Evolutionary conservation across 495 filamentous ascomycete genomes (phyloP).

Genomic region (Annulohypoxylon nitens): DNA sequence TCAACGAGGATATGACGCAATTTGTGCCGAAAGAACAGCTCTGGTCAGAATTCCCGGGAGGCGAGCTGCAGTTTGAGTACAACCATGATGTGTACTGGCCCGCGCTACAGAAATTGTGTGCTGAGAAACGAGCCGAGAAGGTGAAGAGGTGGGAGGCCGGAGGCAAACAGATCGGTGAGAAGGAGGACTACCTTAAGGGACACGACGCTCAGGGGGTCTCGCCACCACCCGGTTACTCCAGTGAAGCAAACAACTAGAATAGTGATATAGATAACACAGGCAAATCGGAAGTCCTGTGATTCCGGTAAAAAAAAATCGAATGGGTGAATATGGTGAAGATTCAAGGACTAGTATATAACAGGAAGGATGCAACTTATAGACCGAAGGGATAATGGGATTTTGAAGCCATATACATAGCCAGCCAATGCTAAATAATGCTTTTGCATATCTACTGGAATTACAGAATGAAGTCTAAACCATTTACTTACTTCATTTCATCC

Average conservation of each 20-base stretch:
- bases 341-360: background rate
- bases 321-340: background rate
- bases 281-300: background rate
- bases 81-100: constrained; percentile 92
- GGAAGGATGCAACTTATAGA: constrained; percentile 1
- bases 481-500: too few relatives aligned
- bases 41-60: constrained; percentile 73
- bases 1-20: constrained; percentile 86
- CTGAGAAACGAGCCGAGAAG: constrained; percentile 69
- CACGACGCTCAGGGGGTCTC: constrained; percentile 42
- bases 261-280: background rate
- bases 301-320: background rate
- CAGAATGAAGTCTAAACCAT: background rate
- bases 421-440: background rate
- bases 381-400: background rate
- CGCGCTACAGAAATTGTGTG: constrained; percentile 75
- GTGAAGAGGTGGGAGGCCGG: constrained; percentile 79
- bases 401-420: background rate
- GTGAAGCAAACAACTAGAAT: constrained; percentile 22
- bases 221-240: constrained; percentile 16
- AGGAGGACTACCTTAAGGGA: constrained; percentile 83
- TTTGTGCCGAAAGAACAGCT: constrained; percentile 84
- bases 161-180: constrained; percentile 85
- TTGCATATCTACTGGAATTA: background rate
- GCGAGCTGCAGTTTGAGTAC: constrained; percentile 83